Base-by-base conservation (phyloP, 1,284 basidiomycete species). In the Cryptococcus sp. region DNA sequence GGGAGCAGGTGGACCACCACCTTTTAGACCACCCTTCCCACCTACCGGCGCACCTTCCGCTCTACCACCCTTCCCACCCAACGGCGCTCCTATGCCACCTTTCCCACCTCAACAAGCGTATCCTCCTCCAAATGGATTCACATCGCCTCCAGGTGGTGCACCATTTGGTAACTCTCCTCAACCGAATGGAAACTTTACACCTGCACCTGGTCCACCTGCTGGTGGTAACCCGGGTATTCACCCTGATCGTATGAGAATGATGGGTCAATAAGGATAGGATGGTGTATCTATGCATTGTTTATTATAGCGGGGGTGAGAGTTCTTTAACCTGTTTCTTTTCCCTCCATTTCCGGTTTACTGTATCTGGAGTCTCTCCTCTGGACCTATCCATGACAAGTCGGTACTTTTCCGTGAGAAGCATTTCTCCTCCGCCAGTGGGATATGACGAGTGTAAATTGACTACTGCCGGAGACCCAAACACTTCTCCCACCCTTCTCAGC, bases 231-330 rank as follows among this genome's bases (percentile, higher is more conserved):
- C 79, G 23, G 86, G 83, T 34, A 88, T 92, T 63, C 90, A 92
- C 76, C 90, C 90, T n/a, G 89, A 92, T 76, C 82, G 89, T 58
- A 65, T 89, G 72, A 81, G 88, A 58, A 90, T 91, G 88, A 84
- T 91, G 85, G 83, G 79, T 50, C 48, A 45, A 32, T 67, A 61
- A 43, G 35, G 10, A 10, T 41, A n/a, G 10, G 30, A 46, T 8
- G 23, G 44, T 46, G 44, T 46, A 11, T 32, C 15, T 48, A 23
- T 15, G 36, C 34, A 48, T 46, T 30, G 30, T 46, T n/a, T 41
- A 41, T 41, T 10, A 41, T n/a, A 41, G 38, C 10, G n/a, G n/a
- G 38, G 10, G 10, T 41, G 38, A 41, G 10, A 10, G n/a, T n/a
- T 41, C 38, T n/a, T 31, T 13, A 36, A 55, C 43, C 41, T 42